phyloP scores from a whole-genome alignment of 805 yeast species.

The Lachancea dasiensis region DNA sequence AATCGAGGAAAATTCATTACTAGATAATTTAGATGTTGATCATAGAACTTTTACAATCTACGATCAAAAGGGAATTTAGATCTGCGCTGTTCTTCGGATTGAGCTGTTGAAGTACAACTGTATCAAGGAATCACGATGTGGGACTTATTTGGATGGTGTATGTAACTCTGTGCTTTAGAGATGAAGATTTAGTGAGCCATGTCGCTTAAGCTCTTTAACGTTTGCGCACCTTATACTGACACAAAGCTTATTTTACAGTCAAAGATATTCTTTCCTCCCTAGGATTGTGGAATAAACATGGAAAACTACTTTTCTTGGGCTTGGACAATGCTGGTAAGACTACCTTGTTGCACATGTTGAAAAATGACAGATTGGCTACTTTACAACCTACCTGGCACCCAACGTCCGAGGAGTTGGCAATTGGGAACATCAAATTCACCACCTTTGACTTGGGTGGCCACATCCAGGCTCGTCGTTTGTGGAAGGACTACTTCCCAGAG shows the following conservation, averaged over 20 bases:
- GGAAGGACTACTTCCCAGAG: conserved; percentile 99
- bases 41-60: too few relatives aligned
- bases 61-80: too few relatives aligned
- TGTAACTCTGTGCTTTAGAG: too few relatives aligned
- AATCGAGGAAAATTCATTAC: too few relatives aligned
- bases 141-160: conserved; percentile 35
- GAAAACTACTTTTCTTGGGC: conserved; percentile 91
- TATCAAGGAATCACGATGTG: conserved; percentile 10
- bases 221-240: conserved; percentile 12
- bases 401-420: conserved; percentile 95
- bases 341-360: conserved; percentile 75
- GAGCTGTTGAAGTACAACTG: background rate
- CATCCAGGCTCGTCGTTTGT: conserved; percentile 95
- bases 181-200: too few relatives aligned
- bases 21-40: too few relatives aligned
- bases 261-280: conserved; percentile 72
- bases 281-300: conserved; percentile 90
- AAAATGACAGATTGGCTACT: conserved; percentile 95
- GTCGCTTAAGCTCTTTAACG: too few relatives aligned
- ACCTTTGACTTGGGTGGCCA: conserved; percentile 99
- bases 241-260: conserved; percentile 37
- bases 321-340: conserved; percentile 98
- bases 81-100: background rate
- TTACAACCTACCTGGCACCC: conserved; percentile 98
- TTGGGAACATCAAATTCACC: conserved; percentile 93